These are phyloP conservation scores for Ceratocystis cacaofunesta DNA, from an alignment of 2,329 filamentous ascomycete species.

Conservation along the genomic window DNA sequence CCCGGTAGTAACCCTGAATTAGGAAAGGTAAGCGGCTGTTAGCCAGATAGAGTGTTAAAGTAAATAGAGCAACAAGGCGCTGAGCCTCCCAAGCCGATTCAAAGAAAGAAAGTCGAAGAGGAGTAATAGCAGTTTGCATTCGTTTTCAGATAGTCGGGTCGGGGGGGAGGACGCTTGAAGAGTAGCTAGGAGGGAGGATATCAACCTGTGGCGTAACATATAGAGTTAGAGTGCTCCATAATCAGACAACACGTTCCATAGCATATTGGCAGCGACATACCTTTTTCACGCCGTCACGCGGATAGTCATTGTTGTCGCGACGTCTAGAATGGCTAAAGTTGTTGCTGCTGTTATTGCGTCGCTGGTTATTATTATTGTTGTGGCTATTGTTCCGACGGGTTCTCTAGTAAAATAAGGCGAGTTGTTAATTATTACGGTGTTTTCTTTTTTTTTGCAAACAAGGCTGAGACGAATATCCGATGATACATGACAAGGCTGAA, in stretches of 20 bases:
- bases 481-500: slow-evolving; percentile 8
- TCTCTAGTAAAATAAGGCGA: neutral
- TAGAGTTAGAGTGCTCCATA: neutral
- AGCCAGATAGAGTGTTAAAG: slow-evolving; percentile 7
- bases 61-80: slow-evolving; percentile 4
- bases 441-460: neutral
- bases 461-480: neutral
- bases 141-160: slow-evolving; percentile 2
- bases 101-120: slow-evolving; percentile 4
- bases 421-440: neutral
- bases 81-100: neutral
- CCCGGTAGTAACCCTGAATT: slow-evolving; percentile 39
- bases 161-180: neutral
- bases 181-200: slow-evolving; percentile 11
- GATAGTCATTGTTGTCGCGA: slow-evolving; percentile 17
- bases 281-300: slow-evolving; percentile 60
- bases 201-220: slow-evolving; percentile 9
- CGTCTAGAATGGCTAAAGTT: slow-evolving; percentile 8
- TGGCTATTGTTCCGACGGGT: slow-evolving; percentile 11
- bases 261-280: slow-evolving; percentile 29
- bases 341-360: slow-evolving; percentile 3
- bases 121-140: neutral
- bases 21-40: slow-evolving; percentile 25
- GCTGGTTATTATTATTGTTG: neutral
- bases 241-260: neutral